Base-by-base conservation (phyloP, 139 green algal species). In the Eudorina sp. region DNA sequence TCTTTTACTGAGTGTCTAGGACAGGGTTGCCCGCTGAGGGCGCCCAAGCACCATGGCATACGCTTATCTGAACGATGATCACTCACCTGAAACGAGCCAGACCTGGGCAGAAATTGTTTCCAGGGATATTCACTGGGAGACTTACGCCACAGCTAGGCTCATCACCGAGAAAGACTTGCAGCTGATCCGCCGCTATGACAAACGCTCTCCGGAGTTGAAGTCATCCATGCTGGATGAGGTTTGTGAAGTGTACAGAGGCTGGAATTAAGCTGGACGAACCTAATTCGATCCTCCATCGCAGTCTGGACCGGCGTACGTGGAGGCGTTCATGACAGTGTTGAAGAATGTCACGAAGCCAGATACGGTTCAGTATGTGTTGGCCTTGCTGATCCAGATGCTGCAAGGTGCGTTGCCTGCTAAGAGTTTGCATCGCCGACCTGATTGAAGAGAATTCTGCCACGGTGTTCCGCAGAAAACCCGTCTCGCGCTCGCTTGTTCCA, bases 351-450 rank as follows among this genome's bases (percentile, higher is more conserved):
- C 96, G 18, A 98, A 98, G 79, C 96, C 98, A 60, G 96, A 99
- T 48, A 97, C 95, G 5, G 95, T 98, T 83, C 97, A 99, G 86
- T 99, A 99, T 82, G 94, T 97, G 27, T 93, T 99, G 45, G 96
- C 96, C 0, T 68, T 98, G 34, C 86, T 99, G 29, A 93, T 98
- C 53, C 91, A 97, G 38, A 95, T 97, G 89, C 79, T 99, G 48
- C 70, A 90, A 92, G 94, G 94, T 95, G 74, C 0, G 68, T 31
- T 3, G 3, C 5, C 3, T 1, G 36, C 3, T 31, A 27, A 27
- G 29, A 41, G 43, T 27, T n/a, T 11, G 8, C n/a, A 31, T 64
- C 27, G 73, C 11, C 25, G 29, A 43, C 1, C 21, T 58, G 62
- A 66, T 64, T 78, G 81, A 31, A 66, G 62, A 25, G 14, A 73